Evolutionary conservation across 345 rosid genomes (phyloP).

Genomic region (Murraya paniculata): DNA sequence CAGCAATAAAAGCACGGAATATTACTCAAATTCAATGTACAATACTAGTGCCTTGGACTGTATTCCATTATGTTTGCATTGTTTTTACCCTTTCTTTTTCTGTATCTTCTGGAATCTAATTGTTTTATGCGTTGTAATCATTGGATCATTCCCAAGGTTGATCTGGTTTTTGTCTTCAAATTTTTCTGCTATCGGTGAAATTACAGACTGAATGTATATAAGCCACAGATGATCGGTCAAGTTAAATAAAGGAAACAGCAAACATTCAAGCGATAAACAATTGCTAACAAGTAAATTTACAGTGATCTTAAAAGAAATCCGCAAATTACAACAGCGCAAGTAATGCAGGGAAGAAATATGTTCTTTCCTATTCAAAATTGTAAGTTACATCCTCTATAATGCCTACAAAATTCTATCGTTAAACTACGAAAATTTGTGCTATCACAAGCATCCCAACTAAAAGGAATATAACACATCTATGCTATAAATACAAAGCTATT

Average conservation of each 20-base stretch:
- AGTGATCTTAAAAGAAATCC: background rate
- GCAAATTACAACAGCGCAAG: background rate
- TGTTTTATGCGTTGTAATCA: background rate
- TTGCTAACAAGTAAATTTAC: background rate
- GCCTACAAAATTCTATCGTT: background rate
- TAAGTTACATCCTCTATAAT: background rate
- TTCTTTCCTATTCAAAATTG: background rate
- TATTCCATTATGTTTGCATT: background rate
- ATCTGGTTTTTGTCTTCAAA: background rate
- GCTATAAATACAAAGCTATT: conserved; percentile 14
- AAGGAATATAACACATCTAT: conserved; percentile 10
- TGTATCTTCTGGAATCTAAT: background rate
- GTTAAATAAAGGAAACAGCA: no score
- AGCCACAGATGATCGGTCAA: no score
- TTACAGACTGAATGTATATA: no score
- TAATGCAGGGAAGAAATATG: background rate
- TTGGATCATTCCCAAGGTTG: background rate
- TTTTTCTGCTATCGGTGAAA: no score
- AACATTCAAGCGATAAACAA: no score
- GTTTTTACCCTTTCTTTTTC: background rate
- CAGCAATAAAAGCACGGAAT: background rate
- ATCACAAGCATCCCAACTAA: conserved; percentile 21
- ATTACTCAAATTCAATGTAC: background rate
- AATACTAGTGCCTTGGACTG: background rate
- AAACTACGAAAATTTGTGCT: conserved; percentile 19